Evolutionary conservation across 768 basidiomycete species (phyloP), one percentile per base, ranked within the genome.

Genomic region (Sporobolomyces phaffii): DNA sequence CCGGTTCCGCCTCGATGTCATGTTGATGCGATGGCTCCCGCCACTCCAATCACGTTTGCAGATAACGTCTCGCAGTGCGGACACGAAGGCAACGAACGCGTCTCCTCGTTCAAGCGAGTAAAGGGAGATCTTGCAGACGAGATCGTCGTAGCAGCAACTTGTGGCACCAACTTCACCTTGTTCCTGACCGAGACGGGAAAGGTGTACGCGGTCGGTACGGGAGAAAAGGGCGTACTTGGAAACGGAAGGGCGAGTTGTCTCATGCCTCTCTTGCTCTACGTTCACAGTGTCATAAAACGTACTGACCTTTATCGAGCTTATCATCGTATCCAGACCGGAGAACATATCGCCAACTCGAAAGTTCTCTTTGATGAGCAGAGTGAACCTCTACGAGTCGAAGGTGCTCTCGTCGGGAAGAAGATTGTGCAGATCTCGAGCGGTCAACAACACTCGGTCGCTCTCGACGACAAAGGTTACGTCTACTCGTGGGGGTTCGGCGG

Each of bases 151-250:
- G 83, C 87, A 75, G 91, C 86, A 28, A 83, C 86, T 9, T 90
- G 89, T 0, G 94, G 94, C 0, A 80, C 89, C 59, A 86, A 84
- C 2, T 96, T 96, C 79, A 89, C 90, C 0, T 76, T 91, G 9
- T 84, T 93, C 50, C 80, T 97, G 64, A 88, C 90, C 3, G 85
- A 86, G 56, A 82, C 82, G n/a, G 94, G 52, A 36, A 53, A 72
- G 88, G 90, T 94, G 3, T 97, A 87, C 73, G 83, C 90, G 1
- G 87, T 91, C 69, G 94, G 94, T 38, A 92, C 89, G 56, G 90
- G 86, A 26, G 92, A 96, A 78, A 86, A 90, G 64, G 94, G 94
- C 1, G 93, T 96, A 71, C 81, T 97, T 0, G 94, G 91, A 0
- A 93, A 91, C 76, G 94, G 93, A 22, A 85, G 85, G 69, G 93